phyloP scores from a whole-genome alignment of 345 rosid species.

The Eucalyptus cloeziana region DNA sequence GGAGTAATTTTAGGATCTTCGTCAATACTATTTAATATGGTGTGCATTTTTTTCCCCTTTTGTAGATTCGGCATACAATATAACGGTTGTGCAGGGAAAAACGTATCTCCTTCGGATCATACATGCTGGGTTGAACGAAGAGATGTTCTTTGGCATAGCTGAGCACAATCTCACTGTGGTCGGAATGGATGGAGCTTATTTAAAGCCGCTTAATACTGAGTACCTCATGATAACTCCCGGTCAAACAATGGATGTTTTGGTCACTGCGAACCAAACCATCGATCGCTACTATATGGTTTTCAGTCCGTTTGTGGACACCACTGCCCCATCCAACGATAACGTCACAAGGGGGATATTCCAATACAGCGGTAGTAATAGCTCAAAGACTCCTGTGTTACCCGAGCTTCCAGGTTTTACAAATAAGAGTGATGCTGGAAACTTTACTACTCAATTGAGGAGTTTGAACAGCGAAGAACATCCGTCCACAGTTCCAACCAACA shows the following conservation, averaged over 20 bases:
- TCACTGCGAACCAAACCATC: background rate
- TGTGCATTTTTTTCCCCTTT: background rate
- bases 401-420: background rate
- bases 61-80: background rate
- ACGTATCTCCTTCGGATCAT: background rate
- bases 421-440: background rate
- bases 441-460: background rate
- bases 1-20: background rate
- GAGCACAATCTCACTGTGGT: background rate
- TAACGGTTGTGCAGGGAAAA: background rate
- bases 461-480: background rate
- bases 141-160: background rate
- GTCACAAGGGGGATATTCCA: background rate
- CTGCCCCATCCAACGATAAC: background rate
- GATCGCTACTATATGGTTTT: background rate
- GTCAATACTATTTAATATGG: background rate
- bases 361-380: background rate
- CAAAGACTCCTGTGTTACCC: background rate
- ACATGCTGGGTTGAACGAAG: background rate
- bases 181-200: background rate
- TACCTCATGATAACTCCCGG: background rate
- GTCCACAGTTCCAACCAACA: background rate
- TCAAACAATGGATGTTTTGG: background rate
- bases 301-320: background rate
- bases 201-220: background rate